Conservation (phyloP, 768 basidiomycete genomes). For the Leccinum longicurvipes region DNA sequence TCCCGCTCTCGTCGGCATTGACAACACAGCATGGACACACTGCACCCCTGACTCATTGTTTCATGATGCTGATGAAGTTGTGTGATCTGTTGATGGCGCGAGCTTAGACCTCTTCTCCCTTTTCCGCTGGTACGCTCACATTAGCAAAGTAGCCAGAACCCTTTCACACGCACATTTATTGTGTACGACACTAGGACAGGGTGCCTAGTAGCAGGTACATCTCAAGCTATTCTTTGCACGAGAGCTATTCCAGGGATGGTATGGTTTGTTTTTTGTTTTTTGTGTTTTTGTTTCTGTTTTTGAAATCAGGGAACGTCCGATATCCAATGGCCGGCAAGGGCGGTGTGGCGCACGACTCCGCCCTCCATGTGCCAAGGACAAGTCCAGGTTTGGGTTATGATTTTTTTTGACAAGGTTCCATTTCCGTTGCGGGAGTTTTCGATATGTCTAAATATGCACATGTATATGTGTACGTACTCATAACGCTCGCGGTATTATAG, state of each 20-base stretch:
- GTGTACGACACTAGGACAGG: background rate
- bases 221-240: background rate
- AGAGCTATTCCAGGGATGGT: background rate
- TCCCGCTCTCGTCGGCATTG: background rate
- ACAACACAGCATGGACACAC: background rate
- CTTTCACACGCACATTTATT: slow-evolving; percentile 1
- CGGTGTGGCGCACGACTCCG: background rate
- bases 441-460: background rate
- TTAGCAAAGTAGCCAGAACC: slow-evolving; percentile 4
- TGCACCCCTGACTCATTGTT: background rate
- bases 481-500: background rate
- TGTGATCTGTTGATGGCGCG: background rate
- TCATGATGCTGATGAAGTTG: background rate
- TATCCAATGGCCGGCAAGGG: background rate
- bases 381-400: background rate
- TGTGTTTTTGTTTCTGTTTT: background rate
- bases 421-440: background rate
- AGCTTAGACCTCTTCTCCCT: background rate
- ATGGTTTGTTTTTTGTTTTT: background rate
- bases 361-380: background rate
- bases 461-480: background rate
- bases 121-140: background rate
- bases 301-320: too few species aligned
- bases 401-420: background rate
- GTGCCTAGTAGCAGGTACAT: background rate